Base-by-base conservation (phyloP, 2,329 filamentous ascomycete genomes). In the Curvularia sp. region DNA sequence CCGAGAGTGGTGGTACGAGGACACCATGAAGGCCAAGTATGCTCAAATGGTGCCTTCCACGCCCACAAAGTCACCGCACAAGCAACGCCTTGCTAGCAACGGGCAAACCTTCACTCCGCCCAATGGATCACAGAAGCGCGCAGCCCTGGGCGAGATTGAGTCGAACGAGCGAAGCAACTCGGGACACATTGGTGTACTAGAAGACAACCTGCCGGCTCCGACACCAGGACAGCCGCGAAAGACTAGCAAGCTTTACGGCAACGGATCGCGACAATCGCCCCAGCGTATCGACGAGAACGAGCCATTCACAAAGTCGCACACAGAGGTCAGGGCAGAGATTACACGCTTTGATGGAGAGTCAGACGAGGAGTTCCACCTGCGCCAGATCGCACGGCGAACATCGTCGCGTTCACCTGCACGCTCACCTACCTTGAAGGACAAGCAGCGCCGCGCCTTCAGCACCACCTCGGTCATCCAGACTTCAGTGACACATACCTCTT, bases 151-250 rank as follows among this genome's bases (percentile, higher is more conserved):
- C 53, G 95, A 99, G 78, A 91, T 99, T 62, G 92, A 96, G 70
- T 87, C 91, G 64, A 96, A 97, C 60, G 86, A 88, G 66, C 81
- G 81, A 57, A 73, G 76, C 44, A 79, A 75, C 12, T 66, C 71
- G 18, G 75, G 77, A 24, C 69, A 86, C 66, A 83, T 86, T 64
- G 85, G 86, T 49, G 84, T 88, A n/a, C 86, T 91, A 72, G 93
- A 97, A 64, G 93, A 97, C 74, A 96, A 96, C 69, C 85, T 99
- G 5, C 95, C 95, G 2, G 94, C 93, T 0, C 95, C 95, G 3
- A 99, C 95, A 4, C 95, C 95, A 0, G 95, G 95, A 2, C 95
- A 99, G 76, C 95, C 95, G 28, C 88, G 95, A 62, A 98, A 99
- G 83, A 90, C 90, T 15, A 89, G 88, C 64, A 88, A 92, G 56